Evolutionary conservation across 768 basidiomycete species (phyloP).

Genomic region (Trametopsis cervina): DNA sequence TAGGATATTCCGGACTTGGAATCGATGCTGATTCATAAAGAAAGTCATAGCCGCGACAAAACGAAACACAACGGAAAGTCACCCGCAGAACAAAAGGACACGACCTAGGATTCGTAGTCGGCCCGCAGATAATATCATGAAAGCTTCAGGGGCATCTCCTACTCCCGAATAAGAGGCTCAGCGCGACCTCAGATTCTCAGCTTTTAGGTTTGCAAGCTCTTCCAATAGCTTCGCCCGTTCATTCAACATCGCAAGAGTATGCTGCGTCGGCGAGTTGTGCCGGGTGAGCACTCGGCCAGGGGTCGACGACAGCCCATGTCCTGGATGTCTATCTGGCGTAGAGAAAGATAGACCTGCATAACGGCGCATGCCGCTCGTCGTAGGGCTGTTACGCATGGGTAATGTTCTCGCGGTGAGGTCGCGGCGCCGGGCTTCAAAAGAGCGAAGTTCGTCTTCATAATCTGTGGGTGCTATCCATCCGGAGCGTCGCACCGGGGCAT

Average conservation of each 20-base stretch:
- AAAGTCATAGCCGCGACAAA: too few species aligned
- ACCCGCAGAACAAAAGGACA: too few species aligned
- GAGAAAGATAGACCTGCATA: neutral
- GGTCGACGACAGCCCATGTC: neutral
- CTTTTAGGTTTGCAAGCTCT: slow-evolving; percentile 43
- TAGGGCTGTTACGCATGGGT: slow-evolving; percentile 1
- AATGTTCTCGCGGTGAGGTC: neutral
- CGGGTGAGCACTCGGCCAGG: slow-evolving; percentile 21
- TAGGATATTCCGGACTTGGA: too few species aligned
- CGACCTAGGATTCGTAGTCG: too few species aligned
- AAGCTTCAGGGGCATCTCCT: too few species aligned
- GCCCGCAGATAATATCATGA: too few species aligned
- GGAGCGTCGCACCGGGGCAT: slow-evolving; percentile 34
- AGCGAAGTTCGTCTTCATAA: slow-evolving; percentile 41
- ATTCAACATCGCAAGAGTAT: slow-evolving; percentile 45
- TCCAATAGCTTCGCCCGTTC: slow-evolving; percentile 51
- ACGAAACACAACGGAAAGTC: too few species aligned
- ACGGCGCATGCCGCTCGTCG: neutral
- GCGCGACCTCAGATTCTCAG: neutral
- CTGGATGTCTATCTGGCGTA: neutral
- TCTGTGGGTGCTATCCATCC: slow-evolving; percentile 54
- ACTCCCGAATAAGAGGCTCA: too few species aligned
- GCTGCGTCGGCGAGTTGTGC: slow-evolving; percentile 33
- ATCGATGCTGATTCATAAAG: too few species aligned
- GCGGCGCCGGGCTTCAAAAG: slow-evolving; percentile 31